Evolutionary conservation across 2,329 filamentous ascomycete genomes (phyloP).

Genomic region (Microcyclospora pomicola): DNA sequence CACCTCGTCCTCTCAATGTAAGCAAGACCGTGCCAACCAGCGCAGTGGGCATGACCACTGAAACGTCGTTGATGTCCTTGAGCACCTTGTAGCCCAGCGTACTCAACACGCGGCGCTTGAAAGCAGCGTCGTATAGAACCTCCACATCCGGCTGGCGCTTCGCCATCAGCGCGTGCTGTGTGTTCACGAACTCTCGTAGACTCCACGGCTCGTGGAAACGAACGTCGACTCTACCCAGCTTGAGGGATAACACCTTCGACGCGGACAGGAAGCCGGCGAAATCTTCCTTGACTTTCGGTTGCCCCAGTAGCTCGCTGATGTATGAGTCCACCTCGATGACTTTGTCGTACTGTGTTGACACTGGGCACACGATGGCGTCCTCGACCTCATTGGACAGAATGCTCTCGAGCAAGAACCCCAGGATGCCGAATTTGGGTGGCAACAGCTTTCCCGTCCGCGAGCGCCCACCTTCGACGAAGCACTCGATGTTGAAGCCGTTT

Average conservation of each 20-base stretch:
- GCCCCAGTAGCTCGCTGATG: conserved; percentile 81
- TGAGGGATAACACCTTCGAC: conserved; percentile 76
- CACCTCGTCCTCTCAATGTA: conserved; percentile 79
- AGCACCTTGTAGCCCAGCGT: conserved; percentile 87
- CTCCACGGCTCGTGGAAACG: conserved; percentile 97
- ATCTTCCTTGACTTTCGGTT: conserved; percentile 93
- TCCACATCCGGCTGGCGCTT: conserved; percentile 18
- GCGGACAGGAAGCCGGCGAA: conserved; percentile 77
- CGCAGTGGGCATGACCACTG: conserved; percentile 95
- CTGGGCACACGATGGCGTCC: conserved; percentile 86
- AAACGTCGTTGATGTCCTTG: conserved; percentile 87
- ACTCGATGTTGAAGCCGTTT: conserved; percentile 87
- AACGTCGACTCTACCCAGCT: conserved; percentile 83
- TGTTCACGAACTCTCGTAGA: conserved; percentile 62
- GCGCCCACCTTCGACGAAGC: conserved; percentile 90
- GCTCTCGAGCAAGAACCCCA: conserved; percentile 83
- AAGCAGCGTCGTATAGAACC: conserved; percentile 32
- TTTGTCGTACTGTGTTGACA: conserved; percentile 97
- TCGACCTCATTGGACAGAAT: conserved; percentile 75
- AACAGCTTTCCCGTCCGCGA: conserved; percentile 88
- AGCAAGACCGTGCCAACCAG: conserved; percentile 87
- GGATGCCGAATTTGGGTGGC: conserved; percentile 87
- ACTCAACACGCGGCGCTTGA: conserved; percentile 56
- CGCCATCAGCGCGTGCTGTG: conserved; percentile 48
- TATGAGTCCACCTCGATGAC: conserved; percentile 97